Evolutionary conservation across 192 early-diverging fungal species (phyloP), one percentile per base, ranked within the genome.

Genomic region (Rhizoclosmatium globosum): DNA sequence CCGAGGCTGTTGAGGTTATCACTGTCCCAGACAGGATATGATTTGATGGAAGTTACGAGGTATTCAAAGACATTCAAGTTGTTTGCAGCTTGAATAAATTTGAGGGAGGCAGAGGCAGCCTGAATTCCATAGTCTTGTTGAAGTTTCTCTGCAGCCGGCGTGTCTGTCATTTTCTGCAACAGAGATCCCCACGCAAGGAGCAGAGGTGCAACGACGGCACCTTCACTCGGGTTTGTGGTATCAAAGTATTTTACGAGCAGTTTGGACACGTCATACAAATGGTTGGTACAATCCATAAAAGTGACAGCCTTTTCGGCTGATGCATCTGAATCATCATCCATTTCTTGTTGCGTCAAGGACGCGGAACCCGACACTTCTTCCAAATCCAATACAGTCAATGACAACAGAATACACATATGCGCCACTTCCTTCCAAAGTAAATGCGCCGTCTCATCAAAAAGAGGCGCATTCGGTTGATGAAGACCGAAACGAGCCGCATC

Each of bases 101-200:
- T 19, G 23, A 73, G 19, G 17, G 68, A 56, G 9, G 64, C 71
- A 42, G 47, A 23, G 3, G 47, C 31, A 3, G 50, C 64, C 1
- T 31, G 23, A 42, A 68, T 57, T 9, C 62, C 71, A 47, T 64
- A 21, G 11, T 48, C 53, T 21, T 64, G 17, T 9, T 61, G 50
- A 43, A 68, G 41, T 15, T 56, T 44, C n/a, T 75, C 58, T 19
- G 58, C 58, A 6, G 74, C 39, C 19, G 43, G 41, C 15, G 15
- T 67, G 11, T 38, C 44, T 4, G 61, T 39, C 7, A 76, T n/a
- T 38, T 59, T 47, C 41, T 81, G 78, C 31, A 86, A n/a, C 42
- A 84, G 23, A 4, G 75, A 58, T 1, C 80, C 82, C 83, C 83
- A 85, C 3, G 77, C 78, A 7, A 87, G 69, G 38, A 85, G 39